Conservation (phyloP, 805 yeast species). For the Grigorovia jiainica region DNA sequence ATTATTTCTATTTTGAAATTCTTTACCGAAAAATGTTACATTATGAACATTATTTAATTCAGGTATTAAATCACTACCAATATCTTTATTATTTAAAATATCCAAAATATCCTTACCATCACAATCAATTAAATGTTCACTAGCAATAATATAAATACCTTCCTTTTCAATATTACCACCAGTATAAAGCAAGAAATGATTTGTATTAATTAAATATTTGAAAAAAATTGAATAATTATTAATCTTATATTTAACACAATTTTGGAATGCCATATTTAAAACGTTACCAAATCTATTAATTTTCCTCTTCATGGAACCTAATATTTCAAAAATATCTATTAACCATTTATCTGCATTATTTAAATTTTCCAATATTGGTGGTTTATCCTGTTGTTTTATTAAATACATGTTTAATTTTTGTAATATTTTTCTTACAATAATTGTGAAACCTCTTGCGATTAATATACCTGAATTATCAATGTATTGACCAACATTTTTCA, state of each 20-base stretch:
- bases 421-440: conserved; percentile 55
- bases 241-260: conserved; percentile 54
- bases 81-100: conserved; percentile 37
- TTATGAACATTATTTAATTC: too few species aligned
- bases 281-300: conserved; percentile 66
- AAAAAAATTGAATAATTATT: conserved; percentile 44
- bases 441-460: conserved; percentile 67
- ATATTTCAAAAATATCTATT: conserved; percentile 54
- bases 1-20: conserved; percentile 21
- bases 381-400: conserved; percentile 60
- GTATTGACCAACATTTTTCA: conserved; percentile 66
- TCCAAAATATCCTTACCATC: conserved; percentile 35
- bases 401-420: conserved; percentile 62
- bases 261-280: conserved; percentile 61
- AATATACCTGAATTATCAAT: conserved; percentile 75
- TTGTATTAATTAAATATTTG: conserved; percentile 48
- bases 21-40: too few species aligned
- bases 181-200: conserved; percentile 70
- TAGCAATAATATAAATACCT: conserved; percentile 76
- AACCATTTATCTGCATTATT: conserved; percentile 54
- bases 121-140: conserved; percentile 35
- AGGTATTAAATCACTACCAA: conserved; percentile 41
- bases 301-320: conserved; percentile 71
- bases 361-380: conserved; percentile 35
- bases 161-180: conserved; percentile 55